Percentiles rank a stretch among this genome's conserved stretches.
Evolutionary conservation across 2,329 filamentous ascomycete species (phyloP).

Genomic region (Calonectria pauciramosa): DNA sequence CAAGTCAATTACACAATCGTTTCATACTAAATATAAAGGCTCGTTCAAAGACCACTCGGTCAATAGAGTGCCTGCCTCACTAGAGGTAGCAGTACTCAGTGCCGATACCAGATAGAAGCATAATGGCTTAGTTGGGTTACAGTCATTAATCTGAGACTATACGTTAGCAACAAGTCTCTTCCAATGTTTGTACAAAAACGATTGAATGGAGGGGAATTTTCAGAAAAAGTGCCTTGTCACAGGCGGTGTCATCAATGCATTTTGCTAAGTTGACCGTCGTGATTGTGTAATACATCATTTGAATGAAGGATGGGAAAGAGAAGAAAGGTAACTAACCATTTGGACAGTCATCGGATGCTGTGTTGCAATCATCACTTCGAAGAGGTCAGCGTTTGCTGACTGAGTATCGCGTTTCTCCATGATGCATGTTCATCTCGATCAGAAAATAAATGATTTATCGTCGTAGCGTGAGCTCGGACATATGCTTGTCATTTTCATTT

Average conservation of each 20-base stretch:
- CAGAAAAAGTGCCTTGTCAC: conserved; percentile 59
- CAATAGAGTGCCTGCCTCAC: neutral
- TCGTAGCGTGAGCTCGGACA: conserved; percentile 82
- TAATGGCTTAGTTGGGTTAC: neutral
- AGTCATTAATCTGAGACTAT: neutral
- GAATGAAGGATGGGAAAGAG: neutral
- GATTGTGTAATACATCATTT: conserved; percentile 59
- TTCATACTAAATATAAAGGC: neutral
- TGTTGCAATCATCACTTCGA: conserved; percentile 12
- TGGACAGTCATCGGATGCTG: neutral
- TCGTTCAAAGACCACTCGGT: neutral
- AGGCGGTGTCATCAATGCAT: conserved; percentile 62
- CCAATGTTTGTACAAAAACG: conserved; percentile 29
- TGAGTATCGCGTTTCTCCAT: conserved; percentile 33
- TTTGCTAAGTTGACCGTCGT: conserved; percentile 65
- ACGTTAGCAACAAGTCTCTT: conserved; percentile 20
- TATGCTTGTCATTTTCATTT: conserved; percentile 96
- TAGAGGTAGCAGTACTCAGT: neutral
- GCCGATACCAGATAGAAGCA: neutral
- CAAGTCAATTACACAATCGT: neutral
- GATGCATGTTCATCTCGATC: conserved; percentile 42
- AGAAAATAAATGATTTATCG: conserved; percentile 55
- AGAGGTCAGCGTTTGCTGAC: conserved; percentile 42
- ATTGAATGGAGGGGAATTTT: conserved; percentile 26
- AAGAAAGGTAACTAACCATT: conserved; percentile 47